phyloP scores from a whole-genome alignment of 2,329 filamentous ascomycete species.

The Cryphonectria radicalis region DNA sequence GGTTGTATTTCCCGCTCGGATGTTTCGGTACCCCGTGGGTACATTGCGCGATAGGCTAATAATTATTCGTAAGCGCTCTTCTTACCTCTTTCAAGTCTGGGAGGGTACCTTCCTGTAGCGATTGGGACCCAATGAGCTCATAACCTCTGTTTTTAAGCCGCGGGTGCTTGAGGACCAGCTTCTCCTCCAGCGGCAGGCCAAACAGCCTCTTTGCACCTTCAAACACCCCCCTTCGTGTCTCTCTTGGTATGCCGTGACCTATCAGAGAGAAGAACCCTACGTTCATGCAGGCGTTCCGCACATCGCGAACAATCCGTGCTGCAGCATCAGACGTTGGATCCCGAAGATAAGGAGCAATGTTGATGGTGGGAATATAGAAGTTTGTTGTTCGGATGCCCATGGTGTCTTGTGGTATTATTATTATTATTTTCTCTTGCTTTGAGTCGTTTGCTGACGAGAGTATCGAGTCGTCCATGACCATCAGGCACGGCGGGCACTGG shows the following conservation, averaged over 20 bases:
- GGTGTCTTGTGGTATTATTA: background rate
- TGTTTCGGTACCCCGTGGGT: background rate
- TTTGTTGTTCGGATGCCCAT: slow-evolving; percentile 1
- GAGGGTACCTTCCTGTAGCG: slow-evolving; percentile 46
- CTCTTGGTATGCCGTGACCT: slow-evolving; percentile 35
- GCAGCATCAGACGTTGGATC: slow-evolving; percentile 37
- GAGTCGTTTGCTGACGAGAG: background rate
- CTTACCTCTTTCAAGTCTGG: slow-evolving; percentile 52
- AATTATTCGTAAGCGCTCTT: background rate
- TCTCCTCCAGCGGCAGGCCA: slow-evolving; percentile 49
- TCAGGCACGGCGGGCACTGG: background rate
- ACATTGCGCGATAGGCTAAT: background rate
- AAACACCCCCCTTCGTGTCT: slow-evolving; percentile 33
- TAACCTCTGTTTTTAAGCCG: slow-evolving; percentile 50
- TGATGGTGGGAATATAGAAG: slow-evolving; percentile 39
- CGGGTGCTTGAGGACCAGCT: slow-evolving; percentile 39
- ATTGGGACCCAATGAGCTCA: slow-evolving; percentile 51
- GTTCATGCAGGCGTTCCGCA: slow-evolving; percentile 39
- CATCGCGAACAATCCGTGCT: slow-evolving; percentile 37
- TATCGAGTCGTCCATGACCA: background rate
- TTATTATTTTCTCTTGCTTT: background rate
- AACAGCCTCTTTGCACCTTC: slow-evolving; percentile 50
- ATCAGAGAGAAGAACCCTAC: slow-evolving; percentile 38
- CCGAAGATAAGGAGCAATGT: slow-evolving; percentile 39
- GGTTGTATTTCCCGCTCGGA: background rate